These are phyloP conservation scores for Petunia secreta DNA, from an alignment of 257 asterid species.

Conservation along the genomic window DNA sequence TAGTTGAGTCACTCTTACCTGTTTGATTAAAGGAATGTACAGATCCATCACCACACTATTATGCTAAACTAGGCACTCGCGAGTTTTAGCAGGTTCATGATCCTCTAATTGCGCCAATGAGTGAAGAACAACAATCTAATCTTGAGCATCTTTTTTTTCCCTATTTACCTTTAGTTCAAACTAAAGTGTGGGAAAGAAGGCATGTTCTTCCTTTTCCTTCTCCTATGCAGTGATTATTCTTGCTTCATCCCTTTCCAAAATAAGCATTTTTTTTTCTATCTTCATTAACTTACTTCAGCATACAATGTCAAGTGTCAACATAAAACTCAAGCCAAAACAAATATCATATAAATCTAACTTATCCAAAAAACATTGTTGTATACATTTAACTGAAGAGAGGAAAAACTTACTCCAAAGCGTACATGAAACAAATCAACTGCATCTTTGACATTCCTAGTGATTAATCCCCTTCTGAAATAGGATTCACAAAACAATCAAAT, in stretches of 20 bases:
- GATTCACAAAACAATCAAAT: conserved; percentile 17
- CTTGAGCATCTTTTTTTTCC: background rate
- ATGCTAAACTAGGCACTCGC: background rate
- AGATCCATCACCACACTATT: background rate
- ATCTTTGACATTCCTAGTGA: conserved; percentile 84
- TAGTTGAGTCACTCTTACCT: background rate
- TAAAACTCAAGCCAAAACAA: background rate
- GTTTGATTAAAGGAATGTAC: background rate
- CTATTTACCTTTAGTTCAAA: background rate
- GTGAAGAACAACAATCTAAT: background rate
- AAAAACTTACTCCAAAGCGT: conserved; percentile 84
- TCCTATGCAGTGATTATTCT: background rate
- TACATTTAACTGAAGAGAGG: background rate
- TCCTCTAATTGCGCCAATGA: background rate
- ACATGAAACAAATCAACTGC: conserved; percentile 85
- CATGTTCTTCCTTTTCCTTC: background rate
- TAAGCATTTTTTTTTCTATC: background rate
- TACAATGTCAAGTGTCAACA: background rate
- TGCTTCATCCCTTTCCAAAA: background rate
- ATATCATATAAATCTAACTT: background rate
- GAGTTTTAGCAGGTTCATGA: background rate
- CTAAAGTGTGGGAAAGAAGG: background rate
- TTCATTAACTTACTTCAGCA: background rate
- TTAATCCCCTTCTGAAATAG: conserved; percentile 83
- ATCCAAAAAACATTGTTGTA: background rate